Evolutionary conservation across 2,329 filamentous ascomycete species (phyloP), one percentile per base, ranked within the genome.

Genomic region (Magnaporthiopsis incrustans): DNA sequence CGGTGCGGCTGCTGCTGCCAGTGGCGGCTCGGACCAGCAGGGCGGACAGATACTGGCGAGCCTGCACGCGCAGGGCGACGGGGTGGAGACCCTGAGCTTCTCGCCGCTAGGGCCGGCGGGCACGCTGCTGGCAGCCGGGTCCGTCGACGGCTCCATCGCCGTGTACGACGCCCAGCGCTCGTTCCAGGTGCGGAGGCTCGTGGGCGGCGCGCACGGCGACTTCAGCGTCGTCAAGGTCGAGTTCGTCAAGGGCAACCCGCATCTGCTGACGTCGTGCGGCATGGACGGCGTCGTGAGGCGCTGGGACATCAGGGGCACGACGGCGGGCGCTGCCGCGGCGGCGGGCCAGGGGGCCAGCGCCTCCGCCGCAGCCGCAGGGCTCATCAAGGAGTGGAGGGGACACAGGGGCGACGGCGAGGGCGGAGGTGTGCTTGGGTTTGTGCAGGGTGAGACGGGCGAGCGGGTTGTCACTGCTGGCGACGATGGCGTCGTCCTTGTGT

Each of bases 201-300:
- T 98, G 68, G 82, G 84, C 62, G 89, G 89, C 61, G 93, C 91
- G 1, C 94, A 96, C 74, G 90, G 93, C 68, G 90, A 91, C n/a
- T 89, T 89, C 71, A 89, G 91, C 1, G 91, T 99, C 26, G 94
- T 98, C 67, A 94, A 96, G 77, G 87, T 98, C 5, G 92, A 97
- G 66, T 99, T 97, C 71, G 85, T 96, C 65, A 65, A 66, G 1
- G 65, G 66, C 0, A 64, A 62, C 7, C 64, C 66, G 64, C 94
- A 86, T 87, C 73, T 96, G 67, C 79, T 98, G 63, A 98, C 94
- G 2, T 91, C 87, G 67, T 93, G 89, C 69, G 95, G 95, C 11
- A 91, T 97, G 82, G 95, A 99, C 71, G 94, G 95, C 25, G 92
- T 93, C 0, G 86, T 99, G 26, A 83, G 91, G 71, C 82, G 93